Conservation (phyloP, 495 filamentous ascomycete genomes). For the Penicillium arizonense region DNA sequence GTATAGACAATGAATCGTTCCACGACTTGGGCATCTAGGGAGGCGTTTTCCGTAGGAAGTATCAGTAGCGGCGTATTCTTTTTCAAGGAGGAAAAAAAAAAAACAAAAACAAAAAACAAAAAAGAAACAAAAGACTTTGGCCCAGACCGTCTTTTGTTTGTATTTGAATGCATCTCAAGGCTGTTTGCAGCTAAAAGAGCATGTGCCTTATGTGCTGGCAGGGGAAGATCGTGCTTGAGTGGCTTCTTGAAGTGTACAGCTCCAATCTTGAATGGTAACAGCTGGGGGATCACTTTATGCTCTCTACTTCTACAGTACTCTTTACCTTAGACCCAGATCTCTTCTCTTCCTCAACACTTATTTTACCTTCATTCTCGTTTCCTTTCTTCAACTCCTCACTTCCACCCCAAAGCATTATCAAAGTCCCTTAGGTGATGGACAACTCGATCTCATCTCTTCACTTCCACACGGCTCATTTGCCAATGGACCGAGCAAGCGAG, state of each 20-base stretch:
- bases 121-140: constrained; percentile 3
- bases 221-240: neutral
- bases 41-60: constrained; percentile 3
- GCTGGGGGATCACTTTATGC: constrained; percentile 7
- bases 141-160: constrained; percentile 11
- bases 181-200: constrained; percentile 16
- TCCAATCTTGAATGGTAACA: constrained; percentile 15
- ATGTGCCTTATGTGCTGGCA: constrained; percentile 19
- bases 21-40: constrained; percentile 15
- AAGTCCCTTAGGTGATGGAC: constrained; percentile 19
- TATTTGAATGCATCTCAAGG: constrained; percentile 8
- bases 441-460: constrained; percentile 15
- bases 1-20: constrained; percentile 19
- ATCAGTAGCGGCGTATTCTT: neutral
- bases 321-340: neutral
- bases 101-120: constrained; percentile 1
- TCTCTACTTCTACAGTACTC: constrained; percentile 13
- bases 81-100: neutral
- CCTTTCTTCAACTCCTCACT: constrained; percentile 13
- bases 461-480: constrained; percentile 20
- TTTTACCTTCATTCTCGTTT: neutral
- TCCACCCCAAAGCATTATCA: neutral
- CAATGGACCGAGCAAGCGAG: constrained; percentile 25
- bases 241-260: constrained; percentile 14
- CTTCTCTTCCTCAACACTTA: neutral